Evolutionary conservation across 2,329 filamentous ascomycete species (phyloP), one percentile per base, ranked within the genome.

Genomic region (Chalaropsis ovoidea): DNA sequence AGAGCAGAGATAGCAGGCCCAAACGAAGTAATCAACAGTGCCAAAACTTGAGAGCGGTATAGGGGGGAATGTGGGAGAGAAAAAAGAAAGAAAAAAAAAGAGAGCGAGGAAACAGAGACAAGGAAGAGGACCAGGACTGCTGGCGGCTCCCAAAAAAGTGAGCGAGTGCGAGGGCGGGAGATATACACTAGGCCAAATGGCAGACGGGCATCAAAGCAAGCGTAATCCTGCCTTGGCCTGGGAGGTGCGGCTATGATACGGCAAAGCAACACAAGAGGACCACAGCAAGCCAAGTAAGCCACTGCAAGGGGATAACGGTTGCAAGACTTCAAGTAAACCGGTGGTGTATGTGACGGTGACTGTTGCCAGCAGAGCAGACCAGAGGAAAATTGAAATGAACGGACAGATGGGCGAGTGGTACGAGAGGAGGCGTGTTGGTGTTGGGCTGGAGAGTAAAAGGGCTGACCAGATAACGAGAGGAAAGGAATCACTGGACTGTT

Each of bases 181-280:
- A 61, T 42, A 52, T 45, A 62, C 35, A 67, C 52, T 64, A 64
- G 39, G 31, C 17, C 10, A 49, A 67, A 56, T 54, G 49, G 54
- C 43, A 49, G 24, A 54, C 31, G 27, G 58, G 54, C 54, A 31
- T 64, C 62, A 64, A 11, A 61, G 49, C 62, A 24, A 64, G 54
- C 15, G 52, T 64, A 35, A 58, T 58, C 54, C 54, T 58, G 54
- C 15, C 54, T 58, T 58, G 27, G 54, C 2, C 47, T 27, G 8
- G 60, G 15, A 31, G 41, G 41, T 62, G 22, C 42, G 41, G 41
- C 15, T 58, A 35, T 47, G 54, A 31, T 58, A n/a, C 24, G 31
- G 27, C 52, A 7, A 31, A 58, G 13, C 13, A 35, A 13, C 13
- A 17, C 54, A 35, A 39, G 31, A 58, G 10, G 24, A 39, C 31